A percentile compares a stretch with the other conserved stretches of the same genome.
Evolutionary conservation across 2,329 filamentous ascomycete genomes (phyloP).

Genomic region (Exserohilum turcica): DNA sequence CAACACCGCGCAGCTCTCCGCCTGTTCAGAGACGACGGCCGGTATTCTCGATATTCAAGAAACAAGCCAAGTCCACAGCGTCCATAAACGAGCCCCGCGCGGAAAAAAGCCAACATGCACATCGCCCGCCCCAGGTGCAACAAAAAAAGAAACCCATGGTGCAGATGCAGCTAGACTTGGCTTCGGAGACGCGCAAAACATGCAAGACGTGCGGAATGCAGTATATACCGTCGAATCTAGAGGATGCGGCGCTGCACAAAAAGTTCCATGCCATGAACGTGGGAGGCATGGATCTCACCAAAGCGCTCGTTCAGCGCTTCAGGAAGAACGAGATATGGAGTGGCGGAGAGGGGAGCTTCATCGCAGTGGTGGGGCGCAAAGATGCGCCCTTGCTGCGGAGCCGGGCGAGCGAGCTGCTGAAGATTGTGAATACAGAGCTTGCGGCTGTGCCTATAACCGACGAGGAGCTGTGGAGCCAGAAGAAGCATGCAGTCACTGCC

Average conservation of each 20-base stretch:
- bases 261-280: slow-evolving; percentile 67
- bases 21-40: slow-evolving; percentile 49
- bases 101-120: slow-evolving; percentile 44
- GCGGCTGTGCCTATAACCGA: slow-evolving; percentile 65
- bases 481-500: slow-evolving; percentile 24
- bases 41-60: slow-evolving; percentile 55
- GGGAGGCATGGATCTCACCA: slow-evolving; percentile 65
- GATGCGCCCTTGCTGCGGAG: slow-evolving; percentile 59
- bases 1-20: slow-evolving; percentile 28
- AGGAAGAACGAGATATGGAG: slow-evolving; percentile 58
- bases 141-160: slow-evolving; percentile 51
- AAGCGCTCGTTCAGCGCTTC: slow-evolving; percentile 60
- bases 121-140: slow-evolving; percentile 32
- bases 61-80: slow-evolving; percentile 22
- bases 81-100: slow-evolving; percentile 23
- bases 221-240: slow-evolving; percentile 65
- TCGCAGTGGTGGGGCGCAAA: slow-evolving; percentile 63
- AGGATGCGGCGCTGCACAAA: slow-evolving; percentile 66
- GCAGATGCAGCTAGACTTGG: slow-evolving; percentile 67
- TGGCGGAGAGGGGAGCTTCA: slow-evolving; percentile 53
- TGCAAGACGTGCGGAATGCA: slow-evolving; percentile 69
- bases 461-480: slow-evolving; percentile 61
- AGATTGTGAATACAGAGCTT: slow-evolving; percentile 67
- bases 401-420: slow-evolving; percentile 59
- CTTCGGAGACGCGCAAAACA: slow-evolving; percentile 59